Base-by-base conservation (phyloP, 495 filamentous ascomycete species). In the Tuber brumale region DNA sequence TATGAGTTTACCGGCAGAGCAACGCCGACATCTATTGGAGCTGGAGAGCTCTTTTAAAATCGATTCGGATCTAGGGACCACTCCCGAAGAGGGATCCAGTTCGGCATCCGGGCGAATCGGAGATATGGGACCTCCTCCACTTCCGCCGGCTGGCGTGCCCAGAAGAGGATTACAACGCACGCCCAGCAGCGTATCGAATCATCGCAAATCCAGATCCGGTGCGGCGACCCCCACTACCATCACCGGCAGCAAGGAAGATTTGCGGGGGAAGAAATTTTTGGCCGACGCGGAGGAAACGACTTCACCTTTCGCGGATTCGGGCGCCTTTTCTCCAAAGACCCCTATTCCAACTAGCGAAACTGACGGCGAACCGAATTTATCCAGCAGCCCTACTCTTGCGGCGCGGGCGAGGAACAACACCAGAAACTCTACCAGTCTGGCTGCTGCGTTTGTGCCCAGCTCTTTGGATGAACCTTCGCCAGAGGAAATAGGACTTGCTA, bases 11-110 rank as follows among this genome's bases (percentile, higher is more conserved):
- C 81, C 81, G 14, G 71, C 78, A 9, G 81, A 82, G 14, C 81
- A 82, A 48, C 66, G 74, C 42, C 79, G 70, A 23, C 78, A 82
- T 70, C 72, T 82, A 35, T 27, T 81, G 76, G 81, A 82, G 73
- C 69, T 82, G 27, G 81, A 82, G 70, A 82, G 81, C 37, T 83
- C 81, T 27, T 82, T 82, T 44, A 77, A 45, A 39, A 72, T 70
- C 31, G 81, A 82, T 66, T 73, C 71, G 14, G 77, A 80, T 44
- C 73, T 37, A 14, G 45, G 70, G 23, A 66, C 72, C 37, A 69
- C 70, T 31, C 41, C 69, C 39, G 76, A 71, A 72, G 44, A 72
- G 69, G 66, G 71, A 66, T 35, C 76, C 69, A 71, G 69, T 23
- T 39, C 23, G 61, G 16, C 19, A 18, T 69, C 51, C 69, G 70